A percentile compares a stretch with the other conserved stretches of the same genome.
phyloP scores from a whole-genome alignment of 352 stramenopile genomes.

The Phytophthora quininea region DNA sequence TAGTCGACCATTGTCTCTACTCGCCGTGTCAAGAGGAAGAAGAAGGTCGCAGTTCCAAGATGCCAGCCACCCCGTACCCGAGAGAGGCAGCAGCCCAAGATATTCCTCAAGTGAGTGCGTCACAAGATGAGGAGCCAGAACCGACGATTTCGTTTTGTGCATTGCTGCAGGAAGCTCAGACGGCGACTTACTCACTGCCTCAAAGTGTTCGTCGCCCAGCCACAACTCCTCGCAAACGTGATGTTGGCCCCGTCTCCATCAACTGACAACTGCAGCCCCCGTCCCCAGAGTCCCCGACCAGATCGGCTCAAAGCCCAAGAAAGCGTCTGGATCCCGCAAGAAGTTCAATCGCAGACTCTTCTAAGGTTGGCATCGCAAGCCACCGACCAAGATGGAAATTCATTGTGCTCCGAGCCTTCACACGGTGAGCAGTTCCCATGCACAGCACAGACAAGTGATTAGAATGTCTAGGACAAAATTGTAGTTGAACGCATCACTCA shows the following conservation, averaged over 20 bases:
- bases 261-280: background rate
- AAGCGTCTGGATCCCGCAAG: constrained; percentile 24
- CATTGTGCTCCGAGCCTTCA: too few species aligned
- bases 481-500: too few species aligned
- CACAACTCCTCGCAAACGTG: constrained; percentile 18
- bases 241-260: background rate
- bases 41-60: constrained; percentile 1
- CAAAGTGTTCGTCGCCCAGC: constrained; percentile 1
- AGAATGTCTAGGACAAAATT: too few species aligned
- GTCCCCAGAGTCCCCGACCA: background rate
- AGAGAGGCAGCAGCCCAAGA: constrained; percentile 15
- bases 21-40: constrained; percentile 2
- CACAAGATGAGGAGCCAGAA: background rate
- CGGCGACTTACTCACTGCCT: background rate
- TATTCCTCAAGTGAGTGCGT: background rate
- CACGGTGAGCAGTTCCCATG: too few species aligned
- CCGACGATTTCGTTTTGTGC: constrained; percentile 14
- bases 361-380: constrained; percentile 7
- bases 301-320: constrained; percentile 15
- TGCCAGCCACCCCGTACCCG: constrained; percentile 20
- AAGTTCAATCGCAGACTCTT: constrained; percentile 41
- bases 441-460: too few species aligned
- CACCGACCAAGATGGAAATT: too few species aligned
- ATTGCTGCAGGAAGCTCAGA: constrained; percentile 21
- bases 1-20: background rate